Evolutionary conservation across 129 eudicot genomes (phyloP).

Genomic region (Flaveria sonorensis): DNA sequence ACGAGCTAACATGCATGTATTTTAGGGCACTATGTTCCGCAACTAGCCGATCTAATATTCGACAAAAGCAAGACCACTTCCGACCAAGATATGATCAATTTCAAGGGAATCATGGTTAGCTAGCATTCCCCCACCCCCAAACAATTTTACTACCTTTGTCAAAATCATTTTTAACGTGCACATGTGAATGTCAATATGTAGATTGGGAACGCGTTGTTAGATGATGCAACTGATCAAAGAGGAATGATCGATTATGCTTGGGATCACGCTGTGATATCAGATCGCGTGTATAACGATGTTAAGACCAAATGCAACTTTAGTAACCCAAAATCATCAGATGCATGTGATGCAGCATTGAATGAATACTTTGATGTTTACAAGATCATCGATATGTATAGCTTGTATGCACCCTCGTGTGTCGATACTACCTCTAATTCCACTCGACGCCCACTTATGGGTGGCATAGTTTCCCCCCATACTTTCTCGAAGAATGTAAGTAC

Average conservation of each 20-base stretch:
- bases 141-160: not conserved
- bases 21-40: constrained; percentile 87
- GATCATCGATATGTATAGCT: constrained; percentile 83
- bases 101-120: constrained; percentile 86
- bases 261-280: constrained; percentile 90
- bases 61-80: constrained; percentile 56
- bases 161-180: not conserved
- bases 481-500: constrained; percentile 57
- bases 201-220: constrained; percentile 85
- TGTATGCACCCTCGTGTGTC: constrained; percentile 68
- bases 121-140: not conserved
- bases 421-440: constrained; percentile 33
- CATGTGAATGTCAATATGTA: constrained; percentile 29
- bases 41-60: constrained; percentile 58
- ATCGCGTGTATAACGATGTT: constrained; percentile 44
- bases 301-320: constrained; percentile 61
- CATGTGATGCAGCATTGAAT: constrained; percentile 42
- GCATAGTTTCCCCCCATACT: constrained; percentile 45
- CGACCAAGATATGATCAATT: constrained; percentile 52
- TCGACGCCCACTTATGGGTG: constrained; percentile 30
- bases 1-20: not conserved
- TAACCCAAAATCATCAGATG: not conserved
- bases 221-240: constrained; percentile 76
- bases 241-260: constrained; percentile 88
- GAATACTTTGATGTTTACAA: constrained; percentile 59